A percentile compares a stretch with the other conserved stretches of the same genome.
These are phyloP conservation scores for Westerdykella aurantiaca DNA, from an alignment of 2,329 filamentous ascomycete genomes.

Conservation along the genomic window DNA sequence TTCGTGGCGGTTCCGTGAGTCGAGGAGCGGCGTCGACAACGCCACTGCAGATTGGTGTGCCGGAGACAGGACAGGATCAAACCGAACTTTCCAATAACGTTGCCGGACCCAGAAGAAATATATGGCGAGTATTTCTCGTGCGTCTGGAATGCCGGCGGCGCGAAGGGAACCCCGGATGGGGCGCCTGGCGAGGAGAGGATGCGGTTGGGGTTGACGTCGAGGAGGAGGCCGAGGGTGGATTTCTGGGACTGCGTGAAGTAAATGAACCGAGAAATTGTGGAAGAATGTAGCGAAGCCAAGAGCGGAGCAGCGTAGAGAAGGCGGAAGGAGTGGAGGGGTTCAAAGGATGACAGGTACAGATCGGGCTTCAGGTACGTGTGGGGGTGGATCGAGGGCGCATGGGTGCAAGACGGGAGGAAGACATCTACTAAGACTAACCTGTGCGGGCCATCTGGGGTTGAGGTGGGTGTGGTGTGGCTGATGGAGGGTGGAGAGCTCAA, in stretches of 20 bases:
- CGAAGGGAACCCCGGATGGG: conserved; percentile 13
- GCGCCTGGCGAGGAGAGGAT: conserved; percentile 7
- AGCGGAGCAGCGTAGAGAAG: not conserved
- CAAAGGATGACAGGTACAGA: not conserved
- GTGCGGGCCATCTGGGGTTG: conserved; percentile 10
- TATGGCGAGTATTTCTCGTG: conserved; percentile 17
- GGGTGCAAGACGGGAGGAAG: not conserved
- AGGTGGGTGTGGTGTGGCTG: not conserved
- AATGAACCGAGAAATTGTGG: not conserved
- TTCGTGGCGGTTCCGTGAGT: too few relatives aligned
- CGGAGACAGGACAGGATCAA: not conserved
- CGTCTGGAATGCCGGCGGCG: conserved; percentile 17
- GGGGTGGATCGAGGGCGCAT: conserved; percentile 3
- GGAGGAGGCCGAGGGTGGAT: conserved; percentile 1
- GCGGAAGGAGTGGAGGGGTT: not conserved
- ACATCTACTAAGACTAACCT: conserved; percentile 8
- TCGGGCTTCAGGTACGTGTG: not conserved
- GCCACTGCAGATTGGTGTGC: too few relatives aligned
- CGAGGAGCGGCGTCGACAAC: too few relatives aligned
- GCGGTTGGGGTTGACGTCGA: not conserved
- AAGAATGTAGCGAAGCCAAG: conserved; percentile 1
- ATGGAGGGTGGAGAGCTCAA: not conserved
- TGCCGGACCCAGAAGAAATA: conserved; percentile 19
- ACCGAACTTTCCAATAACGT: conserved; percentile 6
- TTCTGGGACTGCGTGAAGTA: not conserved